Percentiles rank a stretch among this genome's conserved stretches.
phyloP scores from a whole-genome alignment of 148 eudicot genomes.

The Dysphania ambrosioides region DNA sequence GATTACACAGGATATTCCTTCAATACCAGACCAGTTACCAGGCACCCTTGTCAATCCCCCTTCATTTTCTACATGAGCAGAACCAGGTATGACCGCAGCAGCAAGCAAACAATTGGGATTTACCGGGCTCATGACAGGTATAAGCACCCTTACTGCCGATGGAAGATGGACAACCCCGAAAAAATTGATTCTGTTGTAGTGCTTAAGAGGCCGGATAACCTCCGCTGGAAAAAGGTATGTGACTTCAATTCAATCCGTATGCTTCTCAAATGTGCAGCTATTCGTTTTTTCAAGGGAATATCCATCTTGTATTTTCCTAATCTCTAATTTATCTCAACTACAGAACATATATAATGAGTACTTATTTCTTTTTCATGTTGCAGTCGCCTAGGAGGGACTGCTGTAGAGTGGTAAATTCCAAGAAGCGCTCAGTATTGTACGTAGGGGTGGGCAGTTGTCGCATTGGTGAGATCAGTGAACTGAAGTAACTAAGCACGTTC shows the following conservation, averaged over 20 bases:
- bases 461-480: constrained; percentile 45
- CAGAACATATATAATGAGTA: not conserved
- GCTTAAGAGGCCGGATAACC: constrained; percentile 26
- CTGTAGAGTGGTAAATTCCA: constrained; percentile 31
- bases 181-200: constrained; percentile 31
- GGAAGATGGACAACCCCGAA: constrained; percentile 33
- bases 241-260: not conserved
- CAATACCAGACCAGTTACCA: constrained; percentile 39
- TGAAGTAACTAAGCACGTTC: constrained; percentile 24
- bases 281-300: not conserved
- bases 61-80: constrained; percentile 34
- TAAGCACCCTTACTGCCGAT: constrained; percentile 34
- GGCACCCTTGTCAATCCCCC: constrained; percentile 41
- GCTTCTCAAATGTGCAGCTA: not conserved
- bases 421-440: constrained; percentile 32
- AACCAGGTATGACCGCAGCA: constrained; percentile 33
- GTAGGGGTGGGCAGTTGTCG: constrained; percentile 52
- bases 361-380: not conserved
- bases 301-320: not conserved
- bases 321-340: not conserved
- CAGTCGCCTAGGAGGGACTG: constrained; percentile 44
- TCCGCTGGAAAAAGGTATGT: constrained; percentile 32
- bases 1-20: constrained; percentile 44
- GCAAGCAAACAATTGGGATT: constrained; percentile 48
- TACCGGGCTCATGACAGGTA: constrained; percentile 36